Evolutionary conservation across 208 protist species (phyloP).

Genomic region (Leishmania arabica): DNA sequence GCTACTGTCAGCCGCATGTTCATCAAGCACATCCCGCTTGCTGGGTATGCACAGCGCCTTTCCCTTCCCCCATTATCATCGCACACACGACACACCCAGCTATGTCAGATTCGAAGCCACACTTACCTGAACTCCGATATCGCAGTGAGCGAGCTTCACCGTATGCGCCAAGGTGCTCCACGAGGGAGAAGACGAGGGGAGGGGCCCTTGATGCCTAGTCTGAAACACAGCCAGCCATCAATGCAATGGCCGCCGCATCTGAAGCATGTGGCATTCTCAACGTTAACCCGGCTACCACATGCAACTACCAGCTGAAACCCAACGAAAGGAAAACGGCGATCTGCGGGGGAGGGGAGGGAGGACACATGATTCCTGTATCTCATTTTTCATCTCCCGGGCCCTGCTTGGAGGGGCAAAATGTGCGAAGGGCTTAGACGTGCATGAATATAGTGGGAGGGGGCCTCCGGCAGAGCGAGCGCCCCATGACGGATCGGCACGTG

Average conservation of each 20-base stretch:
- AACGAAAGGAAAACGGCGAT: background rate
- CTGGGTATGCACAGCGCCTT: background rate
- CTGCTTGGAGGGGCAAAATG: background rate
- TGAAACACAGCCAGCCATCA: background rate
- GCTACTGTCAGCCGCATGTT: too few species aligned
- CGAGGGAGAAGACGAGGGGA: background rate
- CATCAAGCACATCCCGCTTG: too few species aligned
- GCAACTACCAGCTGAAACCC: background rate
- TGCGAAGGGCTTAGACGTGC: background rate
- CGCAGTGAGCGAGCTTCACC: background rate
- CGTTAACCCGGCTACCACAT: background rate
- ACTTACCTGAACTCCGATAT: background rate
- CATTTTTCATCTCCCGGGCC: background rate
- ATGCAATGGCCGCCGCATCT: background rate
- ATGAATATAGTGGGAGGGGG: background rate
- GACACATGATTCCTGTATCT: background rate
- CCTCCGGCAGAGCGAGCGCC: background rate
- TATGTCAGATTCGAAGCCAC: background rate
- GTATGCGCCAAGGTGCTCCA: background rate
- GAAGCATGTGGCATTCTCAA: background rate
- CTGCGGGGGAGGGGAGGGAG: background rate
- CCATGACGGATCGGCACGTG: background rate
- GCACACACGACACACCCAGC: background rate
- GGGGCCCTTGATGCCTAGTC: background rate
- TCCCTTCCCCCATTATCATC: background rate